Percentiles rank a stretch among this genome's conserved stretches.
phyloP scores from a whole-genome alignment of 805 yeast species.

The Kazachstania psychrophila region DNA sequence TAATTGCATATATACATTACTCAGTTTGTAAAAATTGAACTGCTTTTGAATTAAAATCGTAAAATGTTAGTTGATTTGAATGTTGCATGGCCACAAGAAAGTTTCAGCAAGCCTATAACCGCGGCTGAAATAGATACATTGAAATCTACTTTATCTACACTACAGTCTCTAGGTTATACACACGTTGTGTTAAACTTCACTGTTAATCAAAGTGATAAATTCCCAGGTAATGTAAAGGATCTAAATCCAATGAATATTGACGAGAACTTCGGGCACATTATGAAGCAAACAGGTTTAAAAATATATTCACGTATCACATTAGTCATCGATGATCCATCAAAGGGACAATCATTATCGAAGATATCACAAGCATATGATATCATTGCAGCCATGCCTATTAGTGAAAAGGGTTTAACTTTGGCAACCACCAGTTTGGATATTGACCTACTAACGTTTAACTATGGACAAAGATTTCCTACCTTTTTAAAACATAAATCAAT shows the following conservation, averaged over 20 bases:
- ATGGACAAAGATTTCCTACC: conserved; percentile 56
- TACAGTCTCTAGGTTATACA: conserved; percentile 58
- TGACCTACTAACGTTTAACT: conserved; percentile 70
- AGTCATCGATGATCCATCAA: conserved; percentile 65
- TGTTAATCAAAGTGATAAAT: conserved; percentile 40
- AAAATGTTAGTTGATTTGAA: conserved; percentile 48
- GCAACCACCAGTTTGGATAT: conserved; percentile 70
- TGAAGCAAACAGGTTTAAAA: conserved; percentile 34
- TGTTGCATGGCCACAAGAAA: conserved; percentile 59
- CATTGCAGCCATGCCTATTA: conserved; percentile 68
- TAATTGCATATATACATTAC: too few relatives aligned
- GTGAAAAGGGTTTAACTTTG: conserved; percentile 69
- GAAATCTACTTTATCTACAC: conserved; percentile 42
- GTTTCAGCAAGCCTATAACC: conserved; percentile 37
- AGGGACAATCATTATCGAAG: conserved; percentile 44
- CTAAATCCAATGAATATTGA: conserved; percentile 35
- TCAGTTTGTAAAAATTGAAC: too few relatives aligned
- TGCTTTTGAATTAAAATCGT: neutral
- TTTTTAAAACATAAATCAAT: conserved; percentile 76
- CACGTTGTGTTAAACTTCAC: conserved; percentile 68
- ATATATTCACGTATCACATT: conserved; percentile 68
- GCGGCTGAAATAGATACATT: conserved; percentile 36
- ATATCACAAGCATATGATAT: conserved; percentile 52
- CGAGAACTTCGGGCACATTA: conserved; percentile 21
- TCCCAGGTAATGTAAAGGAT: conserved; percentile 39